Conservation (phyloP, 164 flowering plant genomes). For the Stephania yunnanensis region DNA sequence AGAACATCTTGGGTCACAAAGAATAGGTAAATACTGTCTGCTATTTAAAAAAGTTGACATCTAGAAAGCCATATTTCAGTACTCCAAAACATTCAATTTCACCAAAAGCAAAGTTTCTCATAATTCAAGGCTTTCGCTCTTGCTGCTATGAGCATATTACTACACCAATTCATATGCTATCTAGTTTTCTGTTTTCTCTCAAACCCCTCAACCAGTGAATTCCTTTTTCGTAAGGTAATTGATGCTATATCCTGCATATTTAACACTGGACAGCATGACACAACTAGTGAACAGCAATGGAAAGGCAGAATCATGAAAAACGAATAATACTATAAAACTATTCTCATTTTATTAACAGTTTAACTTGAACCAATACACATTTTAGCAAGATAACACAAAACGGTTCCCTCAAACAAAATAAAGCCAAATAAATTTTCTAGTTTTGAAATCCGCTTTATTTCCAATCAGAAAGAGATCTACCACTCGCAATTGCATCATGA, state of each 20-base stretch:
- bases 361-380: too few relatives aligned
- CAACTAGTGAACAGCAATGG: too few relatives aligned
- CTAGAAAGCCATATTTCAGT: not conserved
- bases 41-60: not conserved
- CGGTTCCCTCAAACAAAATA: not conserved
- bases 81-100: not conserved
- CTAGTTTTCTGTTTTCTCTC: not conserved
- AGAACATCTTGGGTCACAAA: too few relatives aligned
- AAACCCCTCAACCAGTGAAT: not conserved
- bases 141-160: not conserved
- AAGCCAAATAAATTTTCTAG: not conserved
- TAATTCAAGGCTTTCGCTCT: not conserved
- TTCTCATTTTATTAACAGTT: too few relatives aligned
- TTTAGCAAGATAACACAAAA: too few relatives aligned
- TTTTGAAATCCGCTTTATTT: not conserved
- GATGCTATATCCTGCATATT: not conserved
- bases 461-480: slow-evolving; percentile 35
- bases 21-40: not conserved
- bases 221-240: not conserved
- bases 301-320: too few relatives aligned
- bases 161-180: not conserved
- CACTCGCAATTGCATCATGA: slow-evolving; percentile 82
- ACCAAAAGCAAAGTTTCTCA: not conserved
- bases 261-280: too few relatives aligned
- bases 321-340: too few relatives aligned